Base-by-base conservation (phyloP, 2,329 filamentous ascomycete species). In the Septoria petroselini region DNA sequence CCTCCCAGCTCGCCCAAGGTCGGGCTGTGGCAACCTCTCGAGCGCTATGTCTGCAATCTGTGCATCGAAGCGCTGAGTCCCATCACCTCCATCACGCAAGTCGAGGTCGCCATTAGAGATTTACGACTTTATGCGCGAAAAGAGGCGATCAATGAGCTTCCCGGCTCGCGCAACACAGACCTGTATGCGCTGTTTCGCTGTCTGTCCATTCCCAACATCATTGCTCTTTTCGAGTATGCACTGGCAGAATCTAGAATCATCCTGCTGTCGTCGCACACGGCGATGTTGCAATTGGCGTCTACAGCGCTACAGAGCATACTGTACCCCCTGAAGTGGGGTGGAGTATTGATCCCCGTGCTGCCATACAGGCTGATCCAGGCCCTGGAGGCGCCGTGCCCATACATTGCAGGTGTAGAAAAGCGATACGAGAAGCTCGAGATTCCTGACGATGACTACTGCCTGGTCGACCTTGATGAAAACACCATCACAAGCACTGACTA, bases 21-120 rank as follows among this genome's bases (percentile, higher is more conserved):
- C 57, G 93, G 93, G 37, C 83, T 90, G 65, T 98, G 93, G 93
- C 91, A 96, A 68, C 93, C 93, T 11, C 73, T 98, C 53, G 93
- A 98, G 73, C 84, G 91, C 65, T 98, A 97, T 68, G 91, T 98
- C 27, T 85, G 97, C 71, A 97, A 97, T 68, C 77, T 98, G 27
- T 98, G 93, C 71, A 91, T 91, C 7, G 91, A 97, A 71, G 93
- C 93, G 2, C 86, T 94, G 64, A 91, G 87, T 64, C 93, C 93
- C 1, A 81, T 95, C 42, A 87, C 86, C 27, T 97, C 93, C 31
- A 91, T 94, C 71, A 97, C 91, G 0, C 93, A 98, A 68, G 90
- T 97, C 25, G 93, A 98, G 71, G 77, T 97, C 30, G 85, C 86
- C 1, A 82, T 98, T 25, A 82, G 93, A 51, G 93, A 98, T 68